Conservation (phyloP, 2,329 filamentous ascomycete species). For the Aspergillus brunneoviolaceus region DNA sequence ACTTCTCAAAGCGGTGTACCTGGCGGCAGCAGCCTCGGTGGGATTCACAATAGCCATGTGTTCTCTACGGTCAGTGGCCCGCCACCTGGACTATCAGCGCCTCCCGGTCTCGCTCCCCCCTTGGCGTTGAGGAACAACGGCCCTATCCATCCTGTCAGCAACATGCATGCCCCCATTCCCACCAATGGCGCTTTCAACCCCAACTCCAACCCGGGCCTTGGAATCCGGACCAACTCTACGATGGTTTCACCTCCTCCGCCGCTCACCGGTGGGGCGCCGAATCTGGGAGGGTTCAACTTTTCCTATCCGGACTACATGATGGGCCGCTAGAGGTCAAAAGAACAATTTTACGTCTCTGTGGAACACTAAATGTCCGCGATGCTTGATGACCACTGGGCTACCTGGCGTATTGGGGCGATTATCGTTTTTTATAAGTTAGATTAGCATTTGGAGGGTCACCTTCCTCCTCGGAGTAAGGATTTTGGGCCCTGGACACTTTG, state of each 20-base stretch:
- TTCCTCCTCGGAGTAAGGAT: slow-evolving; percentile 38
- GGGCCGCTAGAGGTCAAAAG: slow-evolving; percentile 37
- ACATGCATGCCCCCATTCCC: slow-evolving; percentile 29
- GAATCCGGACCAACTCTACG: slow-evolving; percentile 36
- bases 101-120: slow-evolving; percentile 64
- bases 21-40: slow-evolving; percentile 56
- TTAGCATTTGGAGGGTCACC: slow-evolving; percentile 43
- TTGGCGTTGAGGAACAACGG: slow-evolving; percentile 35
- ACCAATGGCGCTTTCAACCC: slow-evolving; percentile 35
- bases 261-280: slow-evolving; percentile 30
- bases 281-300: slow-evolving; percentile 37
- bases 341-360: slow-evolving; percentile 24
- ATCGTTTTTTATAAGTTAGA: slow-evolving; percentile 40
- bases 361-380: slow-evolving; percentile 44
- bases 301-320: slow-evolving; percentile 51
- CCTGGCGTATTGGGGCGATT: slow-evolving; percentile 40
- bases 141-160: slow-evolving; percentile 31
- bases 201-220: slow-evolving; percentile 38
- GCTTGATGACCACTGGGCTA: slow-evolving; percentile 44
- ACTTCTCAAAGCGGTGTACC: slow-evolving; percentile 54
- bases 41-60: slow-evolving; percentile 56
- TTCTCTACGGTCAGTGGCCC: slow-evolving; percentile 72
- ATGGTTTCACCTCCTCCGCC: slow-evolving; percentile 33
- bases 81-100: slow-evolving; percentile 75
- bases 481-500: slow-evolving; percentile 33